Conservation (phyloP, 2,329 filamentous ascomycete genomes). For the Phialemoniopsis sp. region DNA sequence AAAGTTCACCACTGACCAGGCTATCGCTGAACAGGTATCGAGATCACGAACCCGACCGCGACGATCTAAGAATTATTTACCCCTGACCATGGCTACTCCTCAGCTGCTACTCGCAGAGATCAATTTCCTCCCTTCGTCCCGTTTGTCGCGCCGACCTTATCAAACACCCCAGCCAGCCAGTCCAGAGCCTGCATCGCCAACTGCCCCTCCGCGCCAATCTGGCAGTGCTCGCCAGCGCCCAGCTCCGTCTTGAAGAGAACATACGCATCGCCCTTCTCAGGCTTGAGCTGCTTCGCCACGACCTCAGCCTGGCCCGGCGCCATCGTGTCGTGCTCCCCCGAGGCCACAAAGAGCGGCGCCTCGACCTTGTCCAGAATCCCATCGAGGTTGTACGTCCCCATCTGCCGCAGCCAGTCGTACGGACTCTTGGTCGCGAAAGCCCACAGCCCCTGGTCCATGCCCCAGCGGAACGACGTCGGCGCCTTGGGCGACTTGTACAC, state of each 20-base stretch:
- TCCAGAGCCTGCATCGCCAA: conserved; percentile 14
- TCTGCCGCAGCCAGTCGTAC: conserved; percentile 15
- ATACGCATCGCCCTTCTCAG: conserved; percentile 8
- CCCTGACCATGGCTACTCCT: too few relatives aligned
- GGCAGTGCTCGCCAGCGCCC: conserved; percentile 17
- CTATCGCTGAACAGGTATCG: too few relatives aligned
- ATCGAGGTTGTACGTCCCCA: conserved; percentile 10
- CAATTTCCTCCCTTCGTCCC: neutral
- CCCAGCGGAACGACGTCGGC: conserved; percentile 16
- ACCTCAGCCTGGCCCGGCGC: conserved; percentile 12
- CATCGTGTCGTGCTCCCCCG: conserved; percentile 11
- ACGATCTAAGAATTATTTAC: too few relatives aligned
- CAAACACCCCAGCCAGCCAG: conserved; percentile 12
- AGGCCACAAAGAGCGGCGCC: conserved; percentile 13
- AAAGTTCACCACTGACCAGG: too few relatives aligned
- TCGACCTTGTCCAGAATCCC: conserved; percentile 10
- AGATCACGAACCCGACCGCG: too few relatives aligned
- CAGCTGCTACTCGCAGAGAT: too few relatives aligned
- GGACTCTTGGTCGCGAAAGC: conserved; percentile 21
- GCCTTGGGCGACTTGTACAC: conserved; percentile 8
- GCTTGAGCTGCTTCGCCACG: conserved; percentile 10
- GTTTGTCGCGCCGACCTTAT: neutral
- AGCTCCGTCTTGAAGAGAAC: conserved; percentile 13
- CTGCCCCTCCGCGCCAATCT: conserved; percentile 16
- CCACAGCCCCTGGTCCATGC: conserved; percentile 26